These are phyloP conservation scores for Quercus dentata DNA, from an alignment of 306 rosid species.

Conservation along the genomic window DNA sequence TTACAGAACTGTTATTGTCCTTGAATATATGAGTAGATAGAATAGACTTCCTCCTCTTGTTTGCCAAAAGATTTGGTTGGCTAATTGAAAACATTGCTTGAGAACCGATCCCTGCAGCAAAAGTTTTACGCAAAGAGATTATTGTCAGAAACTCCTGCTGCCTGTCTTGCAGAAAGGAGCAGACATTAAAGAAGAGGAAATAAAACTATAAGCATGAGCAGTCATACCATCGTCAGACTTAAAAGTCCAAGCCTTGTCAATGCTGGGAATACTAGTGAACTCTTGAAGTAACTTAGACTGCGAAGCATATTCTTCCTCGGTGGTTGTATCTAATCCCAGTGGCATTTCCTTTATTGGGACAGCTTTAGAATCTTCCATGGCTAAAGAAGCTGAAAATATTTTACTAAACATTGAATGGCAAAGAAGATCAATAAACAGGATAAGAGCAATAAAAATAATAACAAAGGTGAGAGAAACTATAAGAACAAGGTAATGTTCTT, in stretches of 20 bases:
- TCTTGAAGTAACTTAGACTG: conserved; percentile 67
- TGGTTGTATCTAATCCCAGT: conserved; percentile 45
- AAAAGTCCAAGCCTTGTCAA: conserved; percentile 79
- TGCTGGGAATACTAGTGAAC: conserved; percentile 54
- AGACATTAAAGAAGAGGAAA: background rate
- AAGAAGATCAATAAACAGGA: background rate
- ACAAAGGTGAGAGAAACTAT: background rate
- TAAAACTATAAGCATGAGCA: background rate
- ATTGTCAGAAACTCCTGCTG: conserved; percentile 1
- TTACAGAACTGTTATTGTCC: conserved; percentile 34
- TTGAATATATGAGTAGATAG: conserved; percentile 45
- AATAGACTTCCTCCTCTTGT: conserved; percentile 55
- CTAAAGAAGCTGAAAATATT: conserved; percentile 27
- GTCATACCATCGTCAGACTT: conserved; percentile 48
- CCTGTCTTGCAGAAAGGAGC: background rate
- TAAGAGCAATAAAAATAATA: background rate
- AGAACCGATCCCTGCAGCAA: conserved; percentile 38
- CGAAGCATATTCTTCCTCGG: conserved; percentile 63
- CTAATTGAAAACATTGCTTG: conserved; percentile 60
- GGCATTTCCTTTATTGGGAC: conserved; percentile 38
- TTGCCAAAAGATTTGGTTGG: conserved; percentile 62
- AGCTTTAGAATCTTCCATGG: conserved; percentile 55
- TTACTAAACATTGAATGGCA: conserved; percentile 22
- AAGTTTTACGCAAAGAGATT: background rate
- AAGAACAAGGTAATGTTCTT: background rate